A percentile compares a stretch with the other conserved stretches of the same genome.
phyloP scores from a whole-genome alignment of 441 rosid genomes.

The Cnidoscolus chayamansa region DNA sequence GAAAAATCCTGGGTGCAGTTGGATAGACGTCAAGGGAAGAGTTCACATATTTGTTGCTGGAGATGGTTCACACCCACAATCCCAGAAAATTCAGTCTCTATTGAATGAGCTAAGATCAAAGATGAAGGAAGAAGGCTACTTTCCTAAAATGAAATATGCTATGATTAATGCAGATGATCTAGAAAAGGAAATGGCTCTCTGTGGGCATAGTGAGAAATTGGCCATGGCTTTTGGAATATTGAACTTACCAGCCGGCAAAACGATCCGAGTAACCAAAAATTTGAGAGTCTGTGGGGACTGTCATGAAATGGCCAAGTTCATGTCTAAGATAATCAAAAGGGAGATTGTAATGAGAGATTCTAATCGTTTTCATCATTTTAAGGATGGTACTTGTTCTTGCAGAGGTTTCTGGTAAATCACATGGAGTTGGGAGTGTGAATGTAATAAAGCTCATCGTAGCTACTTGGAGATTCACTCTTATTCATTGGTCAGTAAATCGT shows the following conservation, averaged over 20 bases:
- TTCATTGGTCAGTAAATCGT: background rate
- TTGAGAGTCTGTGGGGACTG: conserved; percentile 60
- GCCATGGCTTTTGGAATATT: conserved; percentile 67
- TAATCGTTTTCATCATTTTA: conserved; percentile 67
- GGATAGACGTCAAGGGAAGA: conserved; percentile 63
- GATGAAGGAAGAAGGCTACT: conserved; percentile 52
- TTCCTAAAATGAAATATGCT: conserved; percentile 41
- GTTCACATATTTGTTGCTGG: conserved; percentile 56
- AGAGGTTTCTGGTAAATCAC: conserved; percentile 66
- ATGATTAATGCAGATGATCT: conserved; percentile 50
- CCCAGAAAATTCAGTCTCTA: conserved; percentile 42
- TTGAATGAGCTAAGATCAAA: conserved; percentile 41
- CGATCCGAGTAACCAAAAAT: conserved; percentile 56
- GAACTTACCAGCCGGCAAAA: conserved; percentile 47
- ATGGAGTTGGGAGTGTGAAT: background rate
- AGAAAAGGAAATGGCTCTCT: conserved; percentile 55
- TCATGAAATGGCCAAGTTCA: conserved; percentile 74
- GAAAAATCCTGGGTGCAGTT: conserved; percentile 67
- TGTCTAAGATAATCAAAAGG: conserved; percentile 44
- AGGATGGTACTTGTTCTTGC: conserved; percentile 66
- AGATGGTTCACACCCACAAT: conserved; percentile 45
- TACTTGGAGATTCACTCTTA: background rate
- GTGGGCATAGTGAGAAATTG: conserved; percentile 71
- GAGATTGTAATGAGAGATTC: conserved; percentile 64
- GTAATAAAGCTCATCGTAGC: background rate